These are phyloP conservation scores for Backusella circina DNA, from an alignment of 192 early-diverging fungal genomes.

Conservation along the genomic window DNA sequence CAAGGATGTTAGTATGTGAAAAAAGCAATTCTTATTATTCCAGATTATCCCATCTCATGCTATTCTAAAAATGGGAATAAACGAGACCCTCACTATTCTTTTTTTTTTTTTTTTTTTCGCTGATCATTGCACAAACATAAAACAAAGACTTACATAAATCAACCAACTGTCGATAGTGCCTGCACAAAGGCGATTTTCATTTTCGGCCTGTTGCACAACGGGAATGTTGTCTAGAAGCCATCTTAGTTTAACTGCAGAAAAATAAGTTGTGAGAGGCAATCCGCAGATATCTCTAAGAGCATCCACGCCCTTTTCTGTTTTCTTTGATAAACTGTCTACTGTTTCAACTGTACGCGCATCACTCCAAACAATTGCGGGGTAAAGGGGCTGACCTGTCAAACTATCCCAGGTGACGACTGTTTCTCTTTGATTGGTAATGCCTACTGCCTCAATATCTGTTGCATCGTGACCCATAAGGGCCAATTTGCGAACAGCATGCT, in stretches of 20 bases:
- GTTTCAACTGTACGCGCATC: slow-evolving; percentile 79
- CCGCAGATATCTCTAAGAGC: slow-evolving; percentile 63
- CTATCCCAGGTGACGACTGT: slow-evolving; percentile 87
- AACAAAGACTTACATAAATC: slow-evolving; percentile 63
- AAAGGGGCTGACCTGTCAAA: slow-evolving; percentile 71
- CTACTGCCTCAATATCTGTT: slow-evolving; percentile 61
- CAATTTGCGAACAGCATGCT: slow-evolving; percentile 59
- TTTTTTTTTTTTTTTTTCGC: neutral
- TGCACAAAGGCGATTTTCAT: slow-evolving; percentile 69
- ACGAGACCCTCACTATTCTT: neutral
- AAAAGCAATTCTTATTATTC: neutral
- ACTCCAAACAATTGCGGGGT: slow-evolving; percentile 89
- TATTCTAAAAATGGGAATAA: neutral
- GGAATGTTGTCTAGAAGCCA: slow-evolving; percentile 87
- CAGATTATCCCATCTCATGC: neutral
- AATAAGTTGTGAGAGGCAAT: slow-evolving; percentile 91
- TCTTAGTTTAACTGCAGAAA: slow-evolving; percentile 85
- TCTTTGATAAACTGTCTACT: slow-evolving; percentile 60
- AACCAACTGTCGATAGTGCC: slow-evolving; percentile 94
- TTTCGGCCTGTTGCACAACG: slow-evolving; percentile 67
- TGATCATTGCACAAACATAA: neutral
- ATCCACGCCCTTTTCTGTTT: slow-evolving; percentile 32
- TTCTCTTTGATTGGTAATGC: slow-evolving; percentile 94
- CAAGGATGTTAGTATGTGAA: slow-evolving; percentile 1
- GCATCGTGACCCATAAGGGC: slow-evolving; percentile 51